Evolutionary conservation across 371 early-diverging fungal genomes (phyloP), one percentile per base, ranked within the genome.

Genomic region (Dinochytrium kinnereticum): DNA sequence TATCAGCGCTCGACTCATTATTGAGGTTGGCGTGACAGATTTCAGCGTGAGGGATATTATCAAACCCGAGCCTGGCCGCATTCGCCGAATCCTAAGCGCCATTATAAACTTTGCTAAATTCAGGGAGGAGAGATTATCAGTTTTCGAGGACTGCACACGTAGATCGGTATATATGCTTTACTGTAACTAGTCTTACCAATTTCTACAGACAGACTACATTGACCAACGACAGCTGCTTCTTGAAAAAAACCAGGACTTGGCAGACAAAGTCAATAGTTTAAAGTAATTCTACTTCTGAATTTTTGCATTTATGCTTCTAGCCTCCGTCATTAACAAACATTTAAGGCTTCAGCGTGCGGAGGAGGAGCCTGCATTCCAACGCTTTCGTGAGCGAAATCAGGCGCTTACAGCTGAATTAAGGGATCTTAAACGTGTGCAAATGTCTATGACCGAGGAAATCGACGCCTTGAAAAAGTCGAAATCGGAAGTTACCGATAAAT

Each of bases 71-170:
- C 86, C 91, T 0, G 81, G 73, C 0, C 85, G 89, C 1, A 81
- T 91, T 30, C 78, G 90, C 0, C 76, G 85, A 34, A 85, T 93
- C n/a, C 83, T 94, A 31, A 90, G 91, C 77, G 92, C 87, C 1
- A 78, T 94, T 30, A 92, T 94, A 79, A 95, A 95, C 79, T 94
- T 93, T 84, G 90, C 90, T 64, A 94, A 92, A 83, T 95, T 94
- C 78, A 80, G 94, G n/a, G 94, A 93, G 69, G 92, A 94, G 72
- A 84, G 89, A 21, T 83, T 83, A 51, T 68, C 70, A 17, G 68
- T 83, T 19, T 80, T 78, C 72, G 81, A 86, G 66, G 37, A 73
- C 33, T 81, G 79, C 65, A 77, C 76, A 2, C 50, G 70, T 26
- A 68, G 78, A 64, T 68, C 80, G 26, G 86, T 84, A 64, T 26